A percentile compares a stretch with the other conserved stretches of the same genome.
These are phyloP conservation scores for Paratinospora sagittata DNA, from an alignment of 164 flowering plant genomes.

Conservation along the genomic window DNA sequence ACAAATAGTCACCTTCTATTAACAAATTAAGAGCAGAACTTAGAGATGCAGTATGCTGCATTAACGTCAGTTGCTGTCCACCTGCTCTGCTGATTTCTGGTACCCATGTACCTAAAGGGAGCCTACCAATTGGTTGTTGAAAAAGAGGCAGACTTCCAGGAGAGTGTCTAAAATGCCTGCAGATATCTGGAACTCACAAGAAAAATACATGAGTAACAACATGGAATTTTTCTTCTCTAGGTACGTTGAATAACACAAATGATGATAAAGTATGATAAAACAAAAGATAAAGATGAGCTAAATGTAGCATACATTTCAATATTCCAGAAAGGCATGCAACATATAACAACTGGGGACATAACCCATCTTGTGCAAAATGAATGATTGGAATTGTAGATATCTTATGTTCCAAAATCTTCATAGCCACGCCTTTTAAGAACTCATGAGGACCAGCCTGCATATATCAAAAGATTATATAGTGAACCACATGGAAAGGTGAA, in stretches of 20 bases:
- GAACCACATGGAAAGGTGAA: not conserved
- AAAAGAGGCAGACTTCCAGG: constrained; percentile 26
- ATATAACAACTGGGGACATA: constrained; percentile 69
- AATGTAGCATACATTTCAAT: constrained; percentile 37
- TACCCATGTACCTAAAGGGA: constrained; percentile 34
- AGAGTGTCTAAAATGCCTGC: constrained; percentile 30
- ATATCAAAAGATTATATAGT: not conserved
- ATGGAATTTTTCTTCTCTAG: not conserved
- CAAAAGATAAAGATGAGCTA: constrained; percentile 1
- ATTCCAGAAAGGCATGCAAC: constrained; percentile 84
- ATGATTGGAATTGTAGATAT: constrained; percentile 73
- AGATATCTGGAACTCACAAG: constrained; percentile 25
- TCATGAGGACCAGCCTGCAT: constrained; percentile 84
- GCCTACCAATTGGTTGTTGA: constrained; percentile 31
- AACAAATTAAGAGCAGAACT: constrained; percentile 27
- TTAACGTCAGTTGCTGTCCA: constrained; percentile 16
- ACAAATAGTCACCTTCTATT: constrained; percentile 22
- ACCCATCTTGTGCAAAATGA: constrained; percentile 44
- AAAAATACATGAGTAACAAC: not conserved
- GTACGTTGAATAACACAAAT: not conserved
- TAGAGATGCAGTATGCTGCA: constrained; percentile 24
- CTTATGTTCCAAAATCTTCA: constrained; percentile 56
- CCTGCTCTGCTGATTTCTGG: constrained; percentile 15
- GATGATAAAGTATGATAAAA: not conserved
- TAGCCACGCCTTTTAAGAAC: constrained; percentile 61